A percentile compares a stretch with the other conserved stretches of the same genome.
These are phyloP conservation scores for Chalciporus piperatus DNA, from an alignment of 768 basidiomycete species.

Conservation along the genomic window DNA sequence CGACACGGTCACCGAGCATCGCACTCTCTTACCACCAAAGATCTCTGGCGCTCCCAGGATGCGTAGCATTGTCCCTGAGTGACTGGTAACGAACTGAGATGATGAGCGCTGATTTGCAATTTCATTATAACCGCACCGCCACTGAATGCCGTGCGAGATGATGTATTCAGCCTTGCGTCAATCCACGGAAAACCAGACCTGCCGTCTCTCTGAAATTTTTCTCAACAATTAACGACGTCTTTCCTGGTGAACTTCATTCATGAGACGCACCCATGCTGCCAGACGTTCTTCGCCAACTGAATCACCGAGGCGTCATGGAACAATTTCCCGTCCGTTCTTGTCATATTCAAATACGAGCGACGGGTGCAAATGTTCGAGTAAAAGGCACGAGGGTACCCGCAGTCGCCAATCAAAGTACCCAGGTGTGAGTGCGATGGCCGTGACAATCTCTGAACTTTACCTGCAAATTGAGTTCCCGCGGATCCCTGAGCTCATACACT, in stretches of 20 bases:
- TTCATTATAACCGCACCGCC: conserved; percentile 29
- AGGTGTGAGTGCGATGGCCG: background rate
- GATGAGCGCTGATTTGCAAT: conserved; percentile 24
- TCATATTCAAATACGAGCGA: conserved; percentile 1
- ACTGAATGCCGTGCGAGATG: conserved; percentile 25
- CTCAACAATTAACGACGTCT: background rate
- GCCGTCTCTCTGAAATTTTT: background rate
- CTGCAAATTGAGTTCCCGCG: conserved; percentile 20
- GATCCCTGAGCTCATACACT: conserved; percentile 10
- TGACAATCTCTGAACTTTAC: conserved; percentile 6
- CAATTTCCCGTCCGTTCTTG: conserved; percentile 2
- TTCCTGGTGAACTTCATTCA: conserved; percentile 1
- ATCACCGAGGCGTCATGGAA: conserved; percentile 19
- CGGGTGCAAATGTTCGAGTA: background rate
- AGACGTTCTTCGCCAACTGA: conserved; percentile 9
- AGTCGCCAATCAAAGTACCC: conserved; percentile 4
- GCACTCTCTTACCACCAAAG: conserved; percentile 12
- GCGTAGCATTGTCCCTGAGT: conserved; percentile 27
- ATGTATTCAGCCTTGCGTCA: conserved; percentile 25
- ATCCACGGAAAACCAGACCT: conserved; percentile 16
- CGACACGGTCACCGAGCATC: conserved; percentile 18
- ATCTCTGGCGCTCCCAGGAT: conserved; percentile 21
- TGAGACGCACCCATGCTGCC: conserved; percentile 8
- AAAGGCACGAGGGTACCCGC: conserved; percentile 6
- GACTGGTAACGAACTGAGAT: conserved; percentile 25